These are phyloP conservation scores for Lanmaoa rubissima DNA, from an alignment of 768 basidiomycete genomes.

Conservation along the genomic window DNA sequence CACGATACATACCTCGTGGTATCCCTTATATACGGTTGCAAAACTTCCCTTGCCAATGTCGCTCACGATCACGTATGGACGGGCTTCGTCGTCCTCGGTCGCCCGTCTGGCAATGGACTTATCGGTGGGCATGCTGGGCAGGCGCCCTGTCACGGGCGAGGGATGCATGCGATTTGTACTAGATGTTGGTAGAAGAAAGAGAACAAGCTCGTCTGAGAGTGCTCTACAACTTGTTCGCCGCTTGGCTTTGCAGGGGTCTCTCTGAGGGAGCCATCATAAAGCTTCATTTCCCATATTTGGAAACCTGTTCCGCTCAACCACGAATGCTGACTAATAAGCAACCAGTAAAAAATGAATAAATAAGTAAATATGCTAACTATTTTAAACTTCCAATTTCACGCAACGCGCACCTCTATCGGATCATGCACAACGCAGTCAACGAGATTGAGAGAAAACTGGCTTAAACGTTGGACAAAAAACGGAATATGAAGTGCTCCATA, in stretches of 20 bases:
- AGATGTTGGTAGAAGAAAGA: conserved; percentile 15
- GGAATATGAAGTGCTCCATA: too few relatives aligned
- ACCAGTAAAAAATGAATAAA: too few relatives aligned
- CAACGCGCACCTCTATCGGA: too few relatives aligned
- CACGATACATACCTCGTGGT: conserved; percentile 68
- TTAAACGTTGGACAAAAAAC: too few relatives aligned
- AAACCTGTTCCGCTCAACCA: conserved; percentile 25
- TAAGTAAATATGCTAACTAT: too few relatives aligned
- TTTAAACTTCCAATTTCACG: too few relatives aligned
- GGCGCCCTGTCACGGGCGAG: conserved; percentile 20
- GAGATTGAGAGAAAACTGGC: too few relatives aligned
- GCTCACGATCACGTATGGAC: conserved; percentile 72
- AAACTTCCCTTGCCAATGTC: conserved; percentile 92
- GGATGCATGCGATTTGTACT: conserved; percentile 17
- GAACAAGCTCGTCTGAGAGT: background rate
- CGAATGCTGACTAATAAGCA: conserved; percentile 18
- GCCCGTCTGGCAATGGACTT: conserved; percentile 26
- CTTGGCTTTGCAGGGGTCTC: conserved; percentile 26
- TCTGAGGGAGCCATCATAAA: conserved; percentile 17
- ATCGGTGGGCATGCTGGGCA: conserved; percentile 27
- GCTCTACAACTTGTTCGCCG: background rate
- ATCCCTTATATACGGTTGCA: conserved; percentile 93
- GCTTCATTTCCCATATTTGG: conserved; percentile 23
- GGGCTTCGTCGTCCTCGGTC: conserved; percentile 66
- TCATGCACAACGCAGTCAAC: too few relatives aligned